Conservation (phyloP, 257 asterid genomes). For the Solanum appendiculatum region DNA sequence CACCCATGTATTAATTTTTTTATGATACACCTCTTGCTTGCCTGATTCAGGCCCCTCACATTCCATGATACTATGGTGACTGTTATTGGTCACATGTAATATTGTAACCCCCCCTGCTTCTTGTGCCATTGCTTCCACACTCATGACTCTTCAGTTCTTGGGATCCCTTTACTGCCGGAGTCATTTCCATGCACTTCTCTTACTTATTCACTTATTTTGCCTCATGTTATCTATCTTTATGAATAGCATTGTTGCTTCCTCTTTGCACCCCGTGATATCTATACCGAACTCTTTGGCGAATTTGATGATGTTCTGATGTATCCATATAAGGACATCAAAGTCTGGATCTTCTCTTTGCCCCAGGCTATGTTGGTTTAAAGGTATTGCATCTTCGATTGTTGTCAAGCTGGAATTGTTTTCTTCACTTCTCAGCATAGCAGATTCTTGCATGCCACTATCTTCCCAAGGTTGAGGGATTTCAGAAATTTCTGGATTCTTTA, state of each 20-base stretch:
- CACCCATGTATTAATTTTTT: neutral
- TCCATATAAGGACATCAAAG: neutral
- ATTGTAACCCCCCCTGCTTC: neutral
- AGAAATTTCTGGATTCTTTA: neutral
- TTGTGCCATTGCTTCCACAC: neutral
- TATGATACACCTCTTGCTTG: neutral
- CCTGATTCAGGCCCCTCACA: neutral
- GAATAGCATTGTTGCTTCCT: neutral
- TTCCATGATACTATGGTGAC: neutral
- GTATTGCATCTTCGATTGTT: neutral
- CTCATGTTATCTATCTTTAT: neutral
- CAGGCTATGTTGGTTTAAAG: neutral
- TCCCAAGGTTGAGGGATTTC: neutral
- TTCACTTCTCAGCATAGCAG: neutral
- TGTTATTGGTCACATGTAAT: neutral
- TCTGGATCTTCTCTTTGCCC: neutral
- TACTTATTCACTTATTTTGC: neutral
- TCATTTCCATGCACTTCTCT: neutral
- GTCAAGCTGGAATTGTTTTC: neutral
- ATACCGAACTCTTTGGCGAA: neutral
- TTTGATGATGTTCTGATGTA: neutral
- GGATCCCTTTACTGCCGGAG: neutral
- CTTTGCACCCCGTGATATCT: neutral
- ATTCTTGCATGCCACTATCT: neutral
- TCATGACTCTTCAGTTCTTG: neutral